These are phyloP conservation scores for Casuarina equisetifolia DNA, from an alignment of 306 rosid species.

Conservation along the genomic window DNA sequence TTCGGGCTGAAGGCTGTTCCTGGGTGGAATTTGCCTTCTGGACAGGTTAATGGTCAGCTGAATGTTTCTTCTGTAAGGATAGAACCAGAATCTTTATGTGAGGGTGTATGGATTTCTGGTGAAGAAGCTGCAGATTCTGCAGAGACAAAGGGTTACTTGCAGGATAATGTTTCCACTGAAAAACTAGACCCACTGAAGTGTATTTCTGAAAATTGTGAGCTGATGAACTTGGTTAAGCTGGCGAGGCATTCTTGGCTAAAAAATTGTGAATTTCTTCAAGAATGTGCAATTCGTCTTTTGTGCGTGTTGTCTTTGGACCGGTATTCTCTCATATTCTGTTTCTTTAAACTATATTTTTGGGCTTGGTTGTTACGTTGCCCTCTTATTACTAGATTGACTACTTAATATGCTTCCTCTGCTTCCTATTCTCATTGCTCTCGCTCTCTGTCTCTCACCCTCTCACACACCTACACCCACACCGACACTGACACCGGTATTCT, in stretches of 20 bases:
- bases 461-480: too few species aligned
- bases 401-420: too few species aligned
- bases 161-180: conserved; percentile 42
- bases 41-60: conserved; percentile 45
- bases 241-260: conserved; percentile 87
- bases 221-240: conserved; percentile 69
- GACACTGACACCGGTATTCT: conserved; percentile 54
- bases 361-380: neutral
- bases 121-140: conserved; percentile 32
- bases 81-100: conserved; percentile 47
- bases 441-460: neutral
- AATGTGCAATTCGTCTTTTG: conserved; percentile 84
- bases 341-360: conserved; percentile 3
- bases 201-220: conserved; percentile 62
- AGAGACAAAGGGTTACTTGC: conserved; percentile 41
- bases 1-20: conserved; percentile 45
- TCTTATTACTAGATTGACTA: neutral
- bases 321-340: conserved; percentile 45
- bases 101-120: conserved; percentile 30
- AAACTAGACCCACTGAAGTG: conserved; percentile 39
- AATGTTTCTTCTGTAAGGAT: conserved; percentile 43
- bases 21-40: conserved; percentile 46
- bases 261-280: conserved; percentile 89
- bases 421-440: neutral
- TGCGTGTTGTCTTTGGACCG: conserved; percentile 91